phyloP scores from a whole-genome alignment of 768 basidiomycete species.

The Tricholoma terreum region DNA sequence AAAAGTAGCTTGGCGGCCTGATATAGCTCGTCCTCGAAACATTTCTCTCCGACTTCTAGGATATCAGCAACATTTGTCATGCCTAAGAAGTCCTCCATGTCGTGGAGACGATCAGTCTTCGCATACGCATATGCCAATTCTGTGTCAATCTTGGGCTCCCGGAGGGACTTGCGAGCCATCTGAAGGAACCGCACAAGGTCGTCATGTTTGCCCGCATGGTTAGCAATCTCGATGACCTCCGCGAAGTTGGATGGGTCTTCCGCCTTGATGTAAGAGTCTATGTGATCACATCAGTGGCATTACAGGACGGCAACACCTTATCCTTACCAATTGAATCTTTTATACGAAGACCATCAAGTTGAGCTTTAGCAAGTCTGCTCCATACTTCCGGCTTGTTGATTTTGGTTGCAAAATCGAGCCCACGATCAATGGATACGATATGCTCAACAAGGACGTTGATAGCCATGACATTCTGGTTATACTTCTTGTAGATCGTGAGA shows the following conservation, averaged over 20 bases:
- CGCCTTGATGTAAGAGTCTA: slow-evolving; percentile 97
- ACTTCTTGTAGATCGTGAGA: slow-evolving; percentile 95
- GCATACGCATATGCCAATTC: slow-evolving; percentile 98
- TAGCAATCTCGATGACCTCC: slow-evolving; percentile 95
- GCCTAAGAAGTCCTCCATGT: slow-evolving; percentile 98
- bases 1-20: slow-evolving; percentile 96
- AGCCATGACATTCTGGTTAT: slow-evolving; percentile 91
- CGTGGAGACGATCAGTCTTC: slow-evolving; percentile 94
- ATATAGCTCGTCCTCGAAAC: slow-evolving; percentile 97
- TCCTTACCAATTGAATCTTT: slow-evolving; percentile 91
- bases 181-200: slow-evolving; percentile 96
- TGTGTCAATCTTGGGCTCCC: slow-evolving; percentile 97
- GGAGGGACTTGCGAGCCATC: slow-evolving; percentile 96
- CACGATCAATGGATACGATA: slow-evolving; percentile 96
- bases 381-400: slow-evolving; percentile 96
- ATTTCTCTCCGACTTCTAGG: slow-evolving; percentile 97
- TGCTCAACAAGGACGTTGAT: slow-evolving; percentile 98
- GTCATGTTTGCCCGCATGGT: slow-evolving; percentile 85
- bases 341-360: slow-evolving; percentile 95
- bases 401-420: slow-evolving; percentile 93
- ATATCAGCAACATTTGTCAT: slow-evolving; percentile 99
- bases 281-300: slow-evolving; percentile 1
- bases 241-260: slow-evolving; percentile 91
- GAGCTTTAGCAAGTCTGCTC: slow-evolving; percentile 97
- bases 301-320: neutral